Conservation (phyloP, 192 early-diverging fungal genomes). For the Coemansia sp. region DNA sequence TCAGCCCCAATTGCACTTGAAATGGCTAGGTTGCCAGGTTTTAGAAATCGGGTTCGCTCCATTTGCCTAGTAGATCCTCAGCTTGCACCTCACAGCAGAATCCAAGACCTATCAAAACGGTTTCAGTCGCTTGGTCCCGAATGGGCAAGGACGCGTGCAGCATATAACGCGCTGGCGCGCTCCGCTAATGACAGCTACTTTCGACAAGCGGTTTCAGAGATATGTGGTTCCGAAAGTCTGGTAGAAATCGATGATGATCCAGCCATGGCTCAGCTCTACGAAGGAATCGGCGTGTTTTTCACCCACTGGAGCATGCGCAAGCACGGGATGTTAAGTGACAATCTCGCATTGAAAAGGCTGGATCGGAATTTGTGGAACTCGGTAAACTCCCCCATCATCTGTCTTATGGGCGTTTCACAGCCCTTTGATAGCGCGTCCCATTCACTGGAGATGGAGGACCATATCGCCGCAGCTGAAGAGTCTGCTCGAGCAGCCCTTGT, state of each 20-base stretch:
- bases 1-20: constrained; percentile 52
- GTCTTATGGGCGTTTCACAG: constrained; percentile 23
- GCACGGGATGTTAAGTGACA: constrained; percentile 37
- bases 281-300: constrained; percentile 53
- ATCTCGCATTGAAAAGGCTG: constrained; percentile 36
- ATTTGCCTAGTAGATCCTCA: constrained; percentile 42
- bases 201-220: constrained; percentile 34
- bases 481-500: constrained; percentile 36
- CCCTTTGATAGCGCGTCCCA: not conserved
- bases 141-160: constrained; percentile 50
- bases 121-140: constrained; percentile 39
- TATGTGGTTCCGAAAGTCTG: constrained; percentile 38
- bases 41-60: constrained; percentile 43
- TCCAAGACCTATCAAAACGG: constrained; percentile 22
- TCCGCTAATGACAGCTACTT: constrained; percentile 37
- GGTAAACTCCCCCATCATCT: constrained; percentile 41
- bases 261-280: constrained; percentile 46
- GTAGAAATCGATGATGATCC: constrained; percentile 46
- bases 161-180: constrained; percentile 53
- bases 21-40: constrained; percentile 45
- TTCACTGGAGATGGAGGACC: constrained; percentile 5
- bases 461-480: constrained; percentile 23
- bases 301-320: constrained; percentile 42
- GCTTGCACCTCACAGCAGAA: constrained; percentile 19
- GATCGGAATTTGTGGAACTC: constrained; percentile 38